Evolutionary conservation across 495 filamentous ascomycete species (phyloP), one percentile per base, ranked within the genome.

Genomic region (Wilcoxina mikolae): DNA sequence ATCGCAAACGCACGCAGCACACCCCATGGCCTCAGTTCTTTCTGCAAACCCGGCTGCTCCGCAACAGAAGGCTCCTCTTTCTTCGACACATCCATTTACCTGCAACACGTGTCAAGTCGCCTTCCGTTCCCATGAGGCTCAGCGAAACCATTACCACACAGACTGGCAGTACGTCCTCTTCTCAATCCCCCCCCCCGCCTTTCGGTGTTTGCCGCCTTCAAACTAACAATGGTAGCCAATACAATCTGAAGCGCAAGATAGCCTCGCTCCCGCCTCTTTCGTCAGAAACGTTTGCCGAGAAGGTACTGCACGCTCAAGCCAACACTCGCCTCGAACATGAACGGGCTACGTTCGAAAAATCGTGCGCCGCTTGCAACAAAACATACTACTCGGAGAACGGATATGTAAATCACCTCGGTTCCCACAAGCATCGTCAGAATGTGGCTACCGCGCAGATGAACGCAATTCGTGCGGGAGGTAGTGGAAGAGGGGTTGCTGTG

Each of bases 91-190:
- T 68, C 89, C 90, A 1, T 96, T 87, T 68, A 95, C 91, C 42
- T 98, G 91, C 77, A 98, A 98, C 71, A 86, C 90, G 27, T 98
- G 91, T 61, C 87, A 94, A 60, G 88, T 98, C 55, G 91, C 91
- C 27, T 96, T 95, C 71, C 82, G 90, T 61, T 84, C 83, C 66
- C 83, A 82, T 66, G 90, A 96, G 67, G 78, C 87, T n/a, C 91
- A 98, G 68, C 78, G 88, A 58, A 81, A 79, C 43, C 91, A 98
- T 65, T 96, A 96, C 88, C 87, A 88, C 62, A 87, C 79, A 60
- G 91, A 98, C 68, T 98, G 91, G 90, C 90, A 96, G 89, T 95
- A 79, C 68, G 87, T 79, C 56, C 49, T 18, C 12, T 41, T 18
- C 31, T 26, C 18, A 53, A 26, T 27, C 22, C 29, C 11, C n/a